Percentiles rank a stretch among this genome's conserved stretches.
phyloP scores from a whole-genome alignment of 139 green algal species.

The Chlamydomonas sphaeroides region DNA sequence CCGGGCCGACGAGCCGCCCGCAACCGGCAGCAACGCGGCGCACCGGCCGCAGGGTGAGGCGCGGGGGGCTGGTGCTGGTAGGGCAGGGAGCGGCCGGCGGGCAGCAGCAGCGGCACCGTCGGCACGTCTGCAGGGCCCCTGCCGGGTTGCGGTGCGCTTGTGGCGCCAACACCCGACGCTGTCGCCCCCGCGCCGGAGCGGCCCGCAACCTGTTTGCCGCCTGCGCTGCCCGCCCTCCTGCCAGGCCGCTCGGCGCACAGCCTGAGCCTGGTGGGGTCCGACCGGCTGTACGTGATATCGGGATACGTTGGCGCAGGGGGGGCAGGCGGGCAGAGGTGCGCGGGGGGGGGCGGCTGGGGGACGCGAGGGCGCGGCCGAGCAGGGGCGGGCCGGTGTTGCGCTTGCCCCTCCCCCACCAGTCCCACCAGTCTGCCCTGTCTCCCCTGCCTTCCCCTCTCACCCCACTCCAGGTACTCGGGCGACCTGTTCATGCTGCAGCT shows the following conservation, averaged over 20 bases:
- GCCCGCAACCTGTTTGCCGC: neutral
- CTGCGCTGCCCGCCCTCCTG: neutral
- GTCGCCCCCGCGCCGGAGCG: neutral
- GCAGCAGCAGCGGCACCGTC: too few relatives aligned
- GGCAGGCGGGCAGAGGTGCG: neutral
- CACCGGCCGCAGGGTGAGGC: neutral
- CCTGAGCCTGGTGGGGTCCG: conserved; percentile 11
- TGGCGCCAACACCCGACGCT: neutral
- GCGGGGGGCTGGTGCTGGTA: too few relatives aligned
- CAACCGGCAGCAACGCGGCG: neutral
- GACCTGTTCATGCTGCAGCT: conserved; percentile 16
- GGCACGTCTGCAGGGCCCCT: too few relatives aligned
- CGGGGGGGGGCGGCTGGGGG: neutral
- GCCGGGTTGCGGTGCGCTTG: too few relatives aligned
- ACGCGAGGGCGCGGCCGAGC: too few relatives aligned
- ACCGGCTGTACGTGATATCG: conserved; percentile 4
- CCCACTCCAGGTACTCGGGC: neutral
- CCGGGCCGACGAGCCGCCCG: conserved; percentile 10
- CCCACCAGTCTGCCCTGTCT: too few relatives aligned
- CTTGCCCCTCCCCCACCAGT: too few relatives aligned
- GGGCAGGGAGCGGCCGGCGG: too few relatives aligned
- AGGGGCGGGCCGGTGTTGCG: too few relatives aligned
- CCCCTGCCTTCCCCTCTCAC: too few relatives aligned
- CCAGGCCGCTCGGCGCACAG: conserved; percentile 25
- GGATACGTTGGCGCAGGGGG: conserved; percentile 2